phyloP scores from a whole-genome alignment of 2,329 filamentous ascomycete genomes.

The Colletotrichum horii region DNA sequence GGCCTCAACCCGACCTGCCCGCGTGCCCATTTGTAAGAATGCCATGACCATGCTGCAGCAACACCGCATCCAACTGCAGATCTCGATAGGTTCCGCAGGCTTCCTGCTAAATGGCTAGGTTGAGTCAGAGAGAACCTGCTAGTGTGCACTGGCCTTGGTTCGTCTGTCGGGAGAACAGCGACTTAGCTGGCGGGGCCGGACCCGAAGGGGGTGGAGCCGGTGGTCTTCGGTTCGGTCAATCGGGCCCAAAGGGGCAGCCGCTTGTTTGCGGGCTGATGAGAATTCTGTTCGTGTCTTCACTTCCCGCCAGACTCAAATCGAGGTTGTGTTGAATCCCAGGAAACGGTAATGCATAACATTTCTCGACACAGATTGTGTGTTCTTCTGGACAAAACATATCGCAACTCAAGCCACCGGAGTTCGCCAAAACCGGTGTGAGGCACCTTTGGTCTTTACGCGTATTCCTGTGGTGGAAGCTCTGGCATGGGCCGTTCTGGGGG shows the following conservation, averaged over 20 bases:
- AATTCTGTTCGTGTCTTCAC: neutral
- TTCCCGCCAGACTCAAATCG: neutral
- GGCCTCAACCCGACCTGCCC: neutral
- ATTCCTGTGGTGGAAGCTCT: neutral
- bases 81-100: neutral
- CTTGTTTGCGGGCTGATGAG: neutral
- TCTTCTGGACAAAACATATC: neutral
- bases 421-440: neutral
- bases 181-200: neutral
- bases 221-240: neutral
- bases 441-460: neutral
- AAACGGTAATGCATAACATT: neutral
- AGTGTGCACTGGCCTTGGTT: neutral
- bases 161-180: neutral
- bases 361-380: neutral
- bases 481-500: neutral
- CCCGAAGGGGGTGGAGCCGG: slow-evolving; percentile 8
- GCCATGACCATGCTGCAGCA: neutral
- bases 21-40: neutral
- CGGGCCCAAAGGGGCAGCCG: neutral
- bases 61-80: neutral
- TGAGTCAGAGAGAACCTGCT: neutral
- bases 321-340: neutral
- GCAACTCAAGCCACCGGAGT: neutral
- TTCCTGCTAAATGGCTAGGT: neutral